Evolutionary conservation across 2,329 filamentous ascomycete genomes (phyloP).

Genomic region (Chrysoporthe deuterocubensis): DNA sequence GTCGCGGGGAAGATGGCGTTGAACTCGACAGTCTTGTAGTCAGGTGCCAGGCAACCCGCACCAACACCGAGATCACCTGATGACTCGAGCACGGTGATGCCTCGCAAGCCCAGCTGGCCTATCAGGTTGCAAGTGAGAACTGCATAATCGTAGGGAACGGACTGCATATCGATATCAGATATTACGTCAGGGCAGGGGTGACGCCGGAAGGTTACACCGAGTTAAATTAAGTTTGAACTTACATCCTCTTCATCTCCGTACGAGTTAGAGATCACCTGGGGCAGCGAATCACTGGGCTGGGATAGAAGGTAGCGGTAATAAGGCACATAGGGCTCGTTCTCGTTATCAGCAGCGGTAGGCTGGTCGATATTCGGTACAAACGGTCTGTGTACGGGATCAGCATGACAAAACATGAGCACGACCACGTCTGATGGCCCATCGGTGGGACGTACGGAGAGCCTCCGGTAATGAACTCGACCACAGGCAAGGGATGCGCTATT

Average conservation of each 20-base stretch:
- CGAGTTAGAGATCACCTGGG: conserved; percentile 67
- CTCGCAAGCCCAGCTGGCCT: conserved; percentile 67
- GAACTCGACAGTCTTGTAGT: conserved; percentile 43
- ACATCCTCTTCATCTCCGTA: conserved; percentile 67
- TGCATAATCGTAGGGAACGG: conserved; percentile 62
- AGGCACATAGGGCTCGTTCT: conserved; percentile 69
- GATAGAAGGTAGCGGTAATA: conserved; percentile 58
- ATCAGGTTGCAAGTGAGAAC: conserved; percentile 58
- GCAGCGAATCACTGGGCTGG: conserved; percentile 57
- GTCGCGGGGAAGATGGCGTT: conserved; percentile 43
- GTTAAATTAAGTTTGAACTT: background rate
- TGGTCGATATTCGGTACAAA: conserved; percentile 37
- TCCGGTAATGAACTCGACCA: conserved; percentile 35
- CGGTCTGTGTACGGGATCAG: conserved; percentile 32
- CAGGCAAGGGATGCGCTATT: conserved; percentile 57
- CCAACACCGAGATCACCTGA: conserved; percentile 59
- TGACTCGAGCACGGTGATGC: conserved; percentile 67
- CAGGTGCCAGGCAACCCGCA: conserved; percentile 33
- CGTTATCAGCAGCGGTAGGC: conserved; percentile 43
- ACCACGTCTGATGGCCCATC: conserved; percentile 5
- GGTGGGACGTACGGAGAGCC: conserved; percentile 36
- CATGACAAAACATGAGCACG: background rate
- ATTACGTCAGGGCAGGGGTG: background rate
- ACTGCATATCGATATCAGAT: conserved; percentile 39
- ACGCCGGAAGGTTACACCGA: background rate